Conservation (phyloP, 1,139 yeast species). For the Zygotorulaspora mrakii region DNA sequence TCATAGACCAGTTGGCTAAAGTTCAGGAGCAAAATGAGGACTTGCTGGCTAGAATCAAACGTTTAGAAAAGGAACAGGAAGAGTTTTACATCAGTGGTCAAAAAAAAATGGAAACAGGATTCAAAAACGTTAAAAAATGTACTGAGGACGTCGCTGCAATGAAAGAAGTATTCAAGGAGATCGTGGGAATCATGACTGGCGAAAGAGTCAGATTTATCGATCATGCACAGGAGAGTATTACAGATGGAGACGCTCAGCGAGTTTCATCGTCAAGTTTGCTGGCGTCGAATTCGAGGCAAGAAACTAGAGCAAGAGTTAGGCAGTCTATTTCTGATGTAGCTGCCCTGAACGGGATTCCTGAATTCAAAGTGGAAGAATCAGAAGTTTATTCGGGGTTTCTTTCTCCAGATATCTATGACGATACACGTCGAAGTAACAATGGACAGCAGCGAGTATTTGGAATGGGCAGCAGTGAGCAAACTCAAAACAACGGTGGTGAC, state of each 20-base stretch:
- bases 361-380: conserved; percentile 13
- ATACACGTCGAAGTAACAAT: too few relatives aligned
- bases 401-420: too few relatives aligned
- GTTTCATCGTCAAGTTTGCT: conserved; percentile 16
- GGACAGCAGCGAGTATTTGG: too few relatives aligned
- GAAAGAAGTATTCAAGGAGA: conserved; percentile 35
- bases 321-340: conserved; percentile 8
- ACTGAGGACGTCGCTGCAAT: conserved; percentile 27
- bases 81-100: conserved; percentile 24
- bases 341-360: conserved; percentile 6
- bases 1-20: conserved; percentile 17
- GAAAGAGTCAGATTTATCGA: conserved; percentile 41
- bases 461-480: too few relatives aligned
- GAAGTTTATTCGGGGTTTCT: conserved; percentile 32
- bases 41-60: conserved; percentile 15
- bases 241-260: conserved; percentile 35
- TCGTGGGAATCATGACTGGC: conserved; percentile 40
- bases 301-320: conserved; percentile 6
- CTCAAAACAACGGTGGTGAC: neutral
- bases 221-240: conserved; percentile 39
- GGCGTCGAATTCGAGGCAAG: conserved; percentile 26
- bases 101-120: conserved; percentile 21
- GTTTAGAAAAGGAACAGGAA: conserved; percentile 38
- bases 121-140: conserved; percentile 23
- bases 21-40: conserved; percentile 23